Evolutionary conservation across 2,329 filamentous ascomycete genomes (phyloP), one percentile per base, ranked within the genome.

Genomic region (Lachnellula subtilissima): DNA sequence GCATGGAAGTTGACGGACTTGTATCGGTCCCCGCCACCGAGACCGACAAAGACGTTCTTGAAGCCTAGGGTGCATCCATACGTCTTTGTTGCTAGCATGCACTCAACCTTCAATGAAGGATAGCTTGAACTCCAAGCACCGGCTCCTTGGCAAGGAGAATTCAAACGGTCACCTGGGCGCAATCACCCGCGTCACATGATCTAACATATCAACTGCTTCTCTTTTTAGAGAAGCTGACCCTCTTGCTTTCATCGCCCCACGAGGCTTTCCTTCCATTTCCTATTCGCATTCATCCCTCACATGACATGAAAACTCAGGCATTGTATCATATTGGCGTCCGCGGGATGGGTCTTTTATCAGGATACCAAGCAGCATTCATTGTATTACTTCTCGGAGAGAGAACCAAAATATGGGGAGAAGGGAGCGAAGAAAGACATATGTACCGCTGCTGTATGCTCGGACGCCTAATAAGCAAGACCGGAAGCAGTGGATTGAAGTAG

Each of bases 321-420:
- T 50, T 54, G 52, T 54, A 54, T 54, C 46, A 54, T 54, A 54
- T 40, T 49, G 52, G 52, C 37, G 52, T 54, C 37, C 47, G 25
- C 52, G 47, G 52, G 25, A 45, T 22, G 25, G 50, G 14, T 47
- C 19, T 35, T 36, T 53, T 53, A 53, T 47, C 50, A 47, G 50
- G 50, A 53, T 53, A 53, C 50, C 50, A 40, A 9, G 17, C 37
- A 40, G 37, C 37, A 40, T 17, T 40, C 37, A 40, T 17, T 40
- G 37, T 40, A 40, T 40, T 40, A 40, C 6, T 40, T 40, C 15
- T 40, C 37, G 14, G 37, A n/a, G 8, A 17, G 14, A 40, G 37
- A 40, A 40, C 37, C 37, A 40, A 40, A 40, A 40, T 17, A n/a
- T 40, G 37, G 37, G 8, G 12, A n/a, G 37, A 17, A 17, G 37